These are phyloP conservation scores for Rhodosporidiobolus sp. DNA, from an alignment of 768 basidiomycete genomes.

Conservation along the genomic window DNA sequence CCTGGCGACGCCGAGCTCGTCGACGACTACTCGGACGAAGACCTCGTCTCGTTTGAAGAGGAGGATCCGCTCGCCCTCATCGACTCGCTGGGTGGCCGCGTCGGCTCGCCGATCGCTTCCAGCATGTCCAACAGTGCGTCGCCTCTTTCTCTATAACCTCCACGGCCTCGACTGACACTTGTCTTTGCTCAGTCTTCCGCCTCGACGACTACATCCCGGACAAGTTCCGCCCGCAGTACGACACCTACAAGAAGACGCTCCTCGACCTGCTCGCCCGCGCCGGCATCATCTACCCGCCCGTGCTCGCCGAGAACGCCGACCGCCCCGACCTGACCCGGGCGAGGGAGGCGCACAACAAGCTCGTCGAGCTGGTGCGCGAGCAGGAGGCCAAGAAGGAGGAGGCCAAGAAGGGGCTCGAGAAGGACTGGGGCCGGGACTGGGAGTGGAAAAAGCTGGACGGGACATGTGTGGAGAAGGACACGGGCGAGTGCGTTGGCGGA, in stretches of 20 bases:
- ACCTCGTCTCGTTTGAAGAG: constrained; percentile 53
- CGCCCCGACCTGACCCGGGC: constrained; percentile 48
- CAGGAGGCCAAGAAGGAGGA: constrained; percentile 26
- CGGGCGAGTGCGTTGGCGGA: constrained; percentile 80
- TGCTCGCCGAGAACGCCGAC: constrained; percentile 9
- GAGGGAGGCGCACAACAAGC: constrained; percentile 55
- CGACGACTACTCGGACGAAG: constrained; percentile 49
- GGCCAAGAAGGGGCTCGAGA: constrained; percentile 57
- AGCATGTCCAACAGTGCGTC: constrained; percentile 26
- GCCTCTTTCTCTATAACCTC: neutral
- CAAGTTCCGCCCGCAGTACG: constrained; percentile 67
- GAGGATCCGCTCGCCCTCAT: constrained; percentile 46
- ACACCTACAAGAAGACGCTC: constrained; percentile 61
- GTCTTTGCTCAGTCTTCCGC: constrained; percentile 64
- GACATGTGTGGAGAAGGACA: constrained; percentile 71
- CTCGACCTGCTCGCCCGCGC: constrained; percentile 63
- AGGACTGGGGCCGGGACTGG: constrained; percentile 61
- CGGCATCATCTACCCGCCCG: constrained; percentile 56
- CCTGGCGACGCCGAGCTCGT: neutral
- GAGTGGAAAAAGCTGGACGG: constrained; percentile 96
- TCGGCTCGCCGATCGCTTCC: constrained; percentile 7
- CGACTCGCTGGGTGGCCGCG: constrained; percentile 34
- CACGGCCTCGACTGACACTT: neutral
- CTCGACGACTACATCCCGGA: constrained; percentile 82
- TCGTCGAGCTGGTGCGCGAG: constrained; percentile 60